phyloP scores from a whole-genome alignment of 768 basidiomycete species.

The Cystofilobasidium bisporidii region DNA sequence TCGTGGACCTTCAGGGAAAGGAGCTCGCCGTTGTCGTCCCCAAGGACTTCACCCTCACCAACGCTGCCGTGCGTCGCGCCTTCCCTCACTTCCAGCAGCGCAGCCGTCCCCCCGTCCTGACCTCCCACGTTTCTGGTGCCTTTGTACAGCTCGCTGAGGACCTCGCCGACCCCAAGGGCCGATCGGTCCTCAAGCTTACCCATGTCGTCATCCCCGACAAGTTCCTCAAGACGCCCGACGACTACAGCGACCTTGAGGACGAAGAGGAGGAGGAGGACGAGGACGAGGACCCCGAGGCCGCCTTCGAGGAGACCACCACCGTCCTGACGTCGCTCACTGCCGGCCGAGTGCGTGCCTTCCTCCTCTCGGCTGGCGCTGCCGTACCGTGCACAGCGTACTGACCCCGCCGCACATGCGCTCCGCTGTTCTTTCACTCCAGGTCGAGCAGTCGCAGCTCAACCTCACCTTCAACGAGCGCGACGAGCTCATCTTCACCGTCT shows the following conservation, averaged over 20 bases:
- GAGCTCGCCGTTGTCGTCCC: conserved; percentile 52
- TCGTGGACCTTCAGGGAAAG: conserved; percentile 19
- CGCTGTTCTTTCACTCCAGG: conserved; percentile 44
- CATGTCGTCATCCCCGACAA: conserved; percentile 37
- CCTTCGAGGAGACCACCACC: conserved; percentile 30
- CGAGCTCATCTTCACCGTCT: conserved; percentile 54
- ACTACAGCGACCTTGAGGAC: conserved; percentile 33
- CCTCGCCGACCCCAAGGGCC: conserved; percentile 49
- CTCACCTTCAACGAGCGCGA: conserved; percentile 59
- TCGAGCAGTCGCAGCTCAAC: conserved; percentile 65
- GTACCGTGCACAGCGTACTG: too few species aligned
- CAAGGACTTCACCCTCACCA: conserved; percentile 67
- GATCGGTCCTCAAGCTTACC: conserved; percentile 42
- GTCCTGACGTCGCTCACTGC: conserved; percentile 70
- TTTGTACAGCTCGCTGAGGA: conserved; percentile 52
- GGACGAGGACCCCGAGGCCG: conserved; percentile 26
- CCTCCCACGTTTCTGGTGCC: neutral
- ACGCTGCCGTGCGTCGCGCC: conserved; percentile 46
- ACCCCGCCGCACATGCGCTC: too few species aligned
- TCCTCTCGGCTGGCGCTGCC: too few species aligned
- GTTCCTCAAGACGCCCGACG: conserved; percentile 14
- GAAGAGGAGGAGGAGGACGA: conserved; percentile 33
- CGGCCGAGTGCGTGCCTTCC: conserved; percentile 52
- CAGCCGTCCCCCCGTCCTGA: too few species aligned
- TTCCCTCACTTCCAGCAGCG: neutral